Conservation (phyloP, 2,329 filamentous ascomycete species). For the Xylariaceae sp. region DNA sequence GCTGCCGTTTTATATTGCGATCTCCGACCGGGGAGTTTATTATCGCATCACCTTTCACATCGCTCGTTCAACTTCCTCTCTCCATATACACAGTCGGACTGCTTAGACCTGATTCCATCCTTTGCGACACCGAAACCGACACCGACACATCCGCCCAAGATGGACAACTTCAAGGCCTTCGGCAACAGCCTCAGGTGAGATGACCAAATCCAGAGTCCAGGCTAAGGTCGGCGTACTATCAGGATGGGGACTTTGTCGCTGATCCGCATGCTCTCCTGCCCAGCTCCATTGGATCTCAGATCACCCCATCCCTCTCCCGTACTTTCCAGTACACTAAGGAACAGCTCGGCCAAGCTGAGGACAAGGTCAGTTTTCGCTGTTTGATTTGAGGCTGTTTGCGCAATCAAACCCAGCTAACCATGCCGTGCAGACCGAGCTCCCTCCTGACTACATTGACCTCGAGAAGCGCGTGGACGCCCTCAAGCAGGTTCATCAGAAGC, state of each 20-base stretch:
- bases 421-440: constrained; percentile 73
- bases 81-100: not conserved
- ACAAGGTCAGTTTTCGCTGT: constrained; percentile 59
- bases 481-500: constrained; percentile 94
- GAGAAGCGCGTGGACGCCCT: constrained; percentile 98
- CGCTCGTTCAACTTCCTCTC: not conserved
- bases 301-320: constrained; percentile 88
- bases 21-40: not conserved
- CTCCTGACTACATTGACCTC: constrained; percentile 94
- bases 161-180: constrained; percentile 56
- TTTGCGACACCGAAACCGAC: not conserved
- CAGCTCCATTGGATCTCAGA: constrained; percentile 65
- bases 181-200: constrained; percentile 53
- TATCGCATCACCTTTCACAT: not conserved
- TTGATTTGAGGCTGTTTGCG: not conserved
- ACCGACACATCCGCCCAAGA: constrained; percentile 25
- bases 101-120: not conserved
- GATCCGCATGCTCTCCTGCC: constrained; percentile 14
- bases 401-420: constrained; percentile 1
- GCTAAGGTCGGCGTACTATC: constrained; percentile 13
- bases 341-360: constrained; percentile 88
- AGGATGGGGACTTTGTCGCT: constrained; percentile 18
- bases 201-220: constrained; percentile 11
- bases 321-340: constrained; percentile 98
- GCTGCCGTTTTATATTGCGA: constrained; percentile 6